A percentile compares a stretch with the other conserved stretches of the same genome.
These are phyloP conservation scores for Orbilia javanica DNA, from an alignment of 2,329 filamentous ascomycete species.

Conservation along the genomic window DNA sequence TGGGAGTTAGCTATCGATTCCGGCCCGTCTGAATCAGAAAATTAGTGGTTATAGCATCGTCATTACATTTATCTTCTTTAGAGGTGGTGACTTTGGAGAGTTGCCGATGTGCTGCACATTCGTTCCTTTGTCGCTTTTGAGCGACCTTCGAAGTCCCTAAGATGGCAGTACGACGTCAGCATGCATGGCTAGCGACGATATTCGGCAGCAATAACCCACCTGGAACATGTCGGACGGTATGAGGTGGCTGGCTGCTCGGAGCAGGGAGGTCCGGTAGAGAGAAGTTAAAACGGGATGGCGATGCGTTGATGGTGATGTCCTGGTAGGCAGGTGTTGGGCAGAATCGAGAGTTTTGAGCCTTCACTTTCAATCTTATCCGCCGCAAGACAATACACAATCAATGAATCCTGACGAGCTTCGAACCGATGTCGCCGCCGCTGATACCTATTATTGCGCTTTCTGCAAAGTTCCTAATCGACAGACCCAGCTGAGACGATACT, in stretches of 20 bases:
- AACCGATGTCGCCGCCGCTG: background rate
- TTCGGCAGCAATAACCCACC: constrained; percentile 22
- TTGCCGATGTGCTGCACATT: constrained; percentile 80
- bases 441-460: background rate
- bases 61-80: constrained; percentile 80
- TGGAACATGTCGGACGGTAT: constrained; percentile 47
- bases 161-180: constrained; percentile 16
- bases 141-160: constrained; percentile 84
- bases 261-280: constrained; percentile 21
- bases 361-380: constrained; percentile 14
- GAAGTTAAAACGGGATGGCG: constrained; percentile 1
- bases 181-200: background rate
- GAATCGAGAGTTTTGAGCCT: constrained; percentile 2
- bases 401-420: constrained; percentile 4
- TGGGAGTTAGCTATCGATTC: background rate
- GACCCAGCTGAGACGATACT: constrained; percentile 20
- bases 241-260: constrained; percentile 13
- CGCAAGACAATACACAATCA: constrained; percentile 12
- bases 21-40: background rate
- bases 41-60: background rate
- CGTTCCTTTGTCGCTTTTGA: constrained; percentile 83
- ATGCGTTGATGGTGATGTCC: constrained; percentile 32
- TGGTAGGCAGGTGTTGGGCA: constrained; percentile 21
- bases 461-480: constrained; percentile 10
- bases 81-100: constrained; percentile 84